Conservation (phyloP, 2,329 filamentous ascomycete genomes). For the Botrytis tulipae region DNA sequence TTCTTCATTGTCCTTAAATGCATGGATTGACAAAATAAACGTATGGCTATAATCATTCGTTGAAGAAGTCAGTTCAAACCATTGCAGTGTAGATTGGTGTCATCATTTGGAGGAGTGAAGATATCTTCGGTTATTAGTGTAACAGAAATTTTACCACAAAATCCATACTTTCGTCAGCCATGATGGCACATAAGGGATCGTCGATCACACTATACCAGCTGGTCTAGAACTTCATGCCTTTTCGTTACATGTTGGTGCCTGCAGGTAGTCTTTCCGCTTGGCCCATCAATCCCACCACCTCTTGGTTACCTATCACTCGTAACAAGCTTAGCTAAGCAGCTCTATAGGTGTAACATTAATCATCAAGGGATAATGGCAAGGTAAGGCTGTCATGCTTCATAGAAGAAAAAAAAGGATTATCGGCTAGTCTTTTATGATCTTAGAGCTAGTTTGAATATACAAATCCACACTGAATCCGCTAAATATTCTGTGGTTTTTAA, state of each 20-base stretch:
- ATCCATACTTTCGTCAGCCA: neutral
- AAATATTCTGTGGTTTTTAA: too few relatives aligned
- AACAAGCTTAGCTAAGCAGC: neutral
- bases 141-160: neutral
- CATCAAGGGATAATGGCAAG: neutral
- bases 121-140: neutral
- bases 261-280: neutral
- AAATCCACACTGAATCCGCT: too few relatives aligned
- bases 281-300: neutral
- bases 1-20: neutral
- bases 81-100: neutral
- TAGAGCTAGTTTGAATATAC: too few relatives aligned
- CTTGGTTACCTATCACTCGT: neutral
- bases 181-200: neutral
- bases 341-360: neutral
- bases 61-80: neutral
- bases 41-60: neutral
- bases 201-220: neutral
- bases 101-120: neutral
- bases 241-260: neutral
- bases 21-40: neutral
- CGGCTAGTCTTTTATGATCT: too few relatives aligned
- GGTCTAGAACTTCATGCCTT: neutral
- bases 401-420: too few relatives aligned
- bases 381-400: too few relatives aligned